These are phyloP conservation scores for Verticillium longisporum DNA, from an alignment of 2,329 filamentous ascomycete genomes.

Conservation along the genomic window DNA sequence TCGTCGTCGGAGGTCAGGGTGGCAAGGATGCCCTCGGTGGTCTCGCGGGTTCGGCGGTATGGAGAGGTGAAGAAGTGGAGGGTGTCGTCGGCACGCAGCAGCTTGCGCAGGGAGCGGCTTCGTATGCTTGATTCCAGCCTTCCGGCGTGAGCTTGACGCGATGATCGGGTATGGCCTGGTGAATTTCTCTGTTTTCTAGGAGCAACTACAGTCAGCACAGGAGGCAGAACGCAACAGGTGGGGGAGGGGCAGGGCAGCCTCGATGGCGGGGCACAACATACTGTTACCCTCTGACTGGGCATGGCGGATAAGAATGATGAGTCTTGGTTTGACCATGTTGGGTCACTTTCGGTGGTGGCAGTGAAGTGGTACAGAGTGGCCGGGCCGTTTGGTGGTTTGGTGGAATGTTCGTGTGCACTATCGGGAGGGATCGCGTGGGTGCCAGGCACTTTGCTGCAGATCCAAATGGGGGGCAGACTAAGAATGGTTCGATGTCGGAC, in stretches of 20 bases:
- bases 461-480: background rate
- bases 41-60: constrained; percentile 91
- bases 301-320: constrained; percentile 55
- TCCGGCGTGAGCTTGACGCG: constrained; percentile 86
- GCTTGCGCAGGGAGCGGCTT: constrained; percentile 74
- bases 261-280: constrained; percentile 28
- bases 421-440: too few species aligned
- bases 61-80: constrained; percentile 97
- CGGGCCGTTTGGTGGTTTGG: too few species aligned
- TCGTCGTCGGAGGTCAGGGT: constrained; percentile 77
- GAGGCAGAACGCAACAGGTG: background rate
- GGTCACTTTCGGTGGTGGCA: background rate
- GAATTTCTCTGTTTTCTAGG: constrained; percentile 89
- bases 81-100: constrained; percentile 85
- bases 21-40: constrained; percentile 85
- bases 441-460: background rate
- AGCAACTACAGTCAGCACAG: constrained; percentile 1
- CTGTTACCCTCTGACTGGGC: constrained; percentile 87
- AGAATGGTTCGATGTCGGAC: background rate
- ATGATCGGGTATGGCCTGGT: constrained; percentile 94
- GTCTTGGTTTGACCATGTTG: constrained; percentile 51
- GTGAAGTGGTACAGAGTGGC: background rate
- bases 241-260: constrained; percentile 1
- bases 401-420: too few species aligned
- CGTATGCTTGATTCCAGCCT: constrained; percentile 68